A percentile compares a stretch with the other conserved stretches of the same genome.
Evolutionary conservation across 164 flowering plant genomes (phyloP).

Genomic region (Piper betle): DNA sequence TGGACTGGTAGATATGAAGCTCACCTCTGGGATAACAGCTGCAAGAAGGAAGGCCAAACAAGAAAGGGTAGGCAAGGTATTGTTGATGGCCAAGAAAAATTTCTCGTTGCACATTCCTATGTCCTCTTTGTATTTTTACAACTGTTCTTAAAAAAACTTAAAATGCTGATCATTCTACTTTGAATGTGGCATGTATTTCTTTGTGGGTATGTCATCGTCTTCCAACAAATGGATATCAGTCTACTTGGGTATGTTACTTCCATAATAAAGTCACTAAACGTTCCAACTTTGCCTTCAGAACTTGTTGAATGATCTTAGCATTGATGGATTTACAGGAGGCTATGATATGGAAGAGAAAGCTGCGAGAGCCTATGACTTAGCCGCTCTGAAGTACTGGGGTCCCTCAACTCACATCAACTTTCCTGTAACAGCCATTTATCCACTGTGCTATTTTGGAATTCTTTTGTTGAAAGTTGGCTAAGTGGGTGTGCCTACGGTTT

Average conservation of each 20-base stretch:
- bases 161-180: not conserved
- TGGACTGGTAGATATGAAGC: conserved; percentile 97
- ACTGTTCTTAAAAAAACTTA: not conserved
- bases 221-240: conserved; percentile 29
- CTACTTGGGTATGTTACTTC: conserved; percentile 49
- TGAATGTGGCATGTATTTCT: not conserved
- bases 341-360: conserved; percentile 95
- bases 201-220: not conserved
- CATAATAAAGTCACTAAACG: not conserved
- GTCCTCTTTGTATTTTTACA: not conserved
- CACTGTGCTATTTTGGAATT: not conserved
- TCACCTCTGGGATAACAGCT: conserved; percentile 90
- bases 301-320: not conserved
- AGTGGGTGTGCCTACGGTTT: not conserved
- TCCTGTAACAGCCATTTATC: conserved; percentile 24
- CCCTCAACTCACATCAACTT: conserved; percentile 76
- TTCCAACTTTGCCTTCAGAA: not conserved
- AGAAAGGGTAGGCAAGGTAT: conserved; percentile 95
- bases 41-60: conserved; percentile 89
- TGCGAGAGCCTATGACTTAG: conserved; percentile 85
- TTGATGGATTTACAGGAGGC: conserved; percentile 36
- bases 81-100: conserved; percentile 3
- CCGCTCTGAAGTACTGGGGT: conserved; percentile 93
- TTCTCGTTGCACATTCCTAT: too few species aligned
- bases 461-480: not conserved